These are phyloP conservation scores for Verticillium albo-atrum DNA, from an alignment of 2,329 filamentous ascomycete genomes.

Conservation along the genomic window DNA sequence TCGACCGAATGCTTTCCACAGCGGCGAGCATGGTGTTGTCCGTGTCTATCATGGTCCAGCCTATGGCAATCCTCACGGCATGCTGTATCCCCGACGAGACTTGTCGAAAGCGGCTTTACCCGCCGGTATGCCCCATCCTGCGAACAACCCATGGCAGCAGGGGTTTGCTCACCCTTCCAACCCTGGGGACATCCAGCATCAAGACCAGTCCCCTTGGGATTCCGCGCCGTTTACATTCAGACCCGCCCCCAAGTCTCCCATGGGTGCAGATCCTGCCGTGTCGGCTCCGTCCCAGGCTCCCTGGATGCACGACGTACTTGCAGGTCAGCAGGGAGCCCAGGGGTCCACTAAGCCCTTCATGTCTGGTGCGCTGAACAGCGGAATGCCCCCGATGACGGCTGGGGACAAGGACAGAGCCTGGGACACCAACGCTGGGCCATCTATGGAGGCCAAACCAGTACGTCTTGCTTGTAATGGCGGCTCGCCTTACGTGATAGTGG, in stretches of 20 bases:
- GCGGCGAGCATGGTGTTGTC: slow-evolving; percentile 45
- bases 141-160: slow-evolving; percentile 36
- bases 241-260: slow-evolving; percentile 5
- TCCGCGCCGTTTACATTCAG: slow-evolving; percentile 1
- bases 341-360: background rate
- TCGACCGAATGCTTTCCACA: slow-evolving; percentile 55
- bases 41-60: slow-evolving; percentile 54
- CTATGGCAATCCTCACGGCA: slow-evolving; percentile 46
- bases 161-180: slow-evolving; percentile 26
- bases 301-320: background rate
- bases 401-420: slow-evolving; percentile 5
- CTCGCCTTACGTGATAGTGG: background rate
- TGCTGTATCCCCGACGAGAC: slow-evolving; percentile 39
- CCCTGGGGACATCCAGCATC: slow-evolving; percentile 6
- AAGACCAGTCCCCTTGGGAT: slow-evolving; percentile 9
- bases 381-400: background rate
- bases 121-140: slow-evolving; percentile 37
- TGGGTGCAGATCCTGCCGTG: background rate
- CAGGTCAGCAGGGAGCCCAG: background rate
- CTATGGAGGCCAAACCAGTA: background rate
- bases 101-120: slow-evolving; percentile 27
- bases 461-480: background rate
- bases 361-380: background rate
- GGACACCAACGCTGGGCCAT: slow-evolving; percentile 1
- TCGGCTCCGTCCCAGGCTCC: background rate